These are phyloP conservation scores for Volvariella surrecta DNA, from an alignment of 1,284 basidiomycete genomes.

Conservation along the genomic window DNA sequence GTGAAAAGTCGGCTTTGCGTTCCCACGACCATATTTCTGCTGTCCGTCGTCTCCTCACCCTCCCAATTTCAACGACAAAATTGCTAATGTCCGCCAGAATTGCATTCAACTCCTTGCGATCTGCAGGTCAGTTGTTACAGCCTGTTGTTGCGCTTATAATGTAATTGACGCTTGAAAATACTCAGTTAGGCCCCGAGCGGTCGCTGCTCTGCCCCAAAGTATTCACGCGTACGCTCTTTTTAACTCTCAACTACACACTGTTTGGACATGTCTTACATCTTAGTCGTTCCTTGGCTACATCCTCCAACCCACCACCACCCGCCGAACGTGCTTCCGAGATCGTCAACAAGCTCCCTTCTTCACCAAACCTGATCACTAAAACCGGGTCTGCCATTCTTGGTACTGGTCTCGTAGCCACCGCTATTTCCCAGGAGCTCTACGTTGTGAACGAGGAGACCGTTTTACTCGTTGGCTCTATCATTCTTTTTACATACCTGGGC, in stretches of 20 bases:
- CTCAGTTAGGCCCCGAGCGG: conserved; percentile 48
- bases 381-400: conserved; percentile 89
- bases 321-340: conserved; percentile 87
- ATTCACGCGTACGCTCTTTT: conserved; percentile 45
- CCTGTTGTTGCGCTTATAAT: conserved; percentile 8
- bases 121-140: conserved; percentile 37
- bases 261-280: conserved; percentile 4
- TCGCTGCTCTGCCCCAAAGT: conserved; percentile 42
- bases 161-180: conserved; percentile 2
- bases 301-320: conserved; percentile 62
- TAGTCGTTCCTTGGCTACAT: conserved; percentile 60
- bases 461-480: conserved; percentile 75
- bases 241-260: conserved; percentile 4
- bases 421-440: conserved; percentile 96
- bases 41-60: background rate
- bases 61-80: conserved; percentile 11
- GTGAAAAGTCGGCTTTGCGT: conserved; percentile 1
- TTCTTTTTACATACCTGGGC: conserved; percentile 83
- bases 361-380: conserved; percentile 87
- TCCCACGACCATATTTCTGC: conserved; percentile 1
- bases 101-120: conserved; percentile 54
- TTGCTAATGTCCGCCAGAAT: conserved; percentile 61
- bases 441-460: conserved; percentile 96
- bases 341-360: conserved; percentile 88
- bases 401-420: conserved; percentile 84